phyloP scores from a whole-genome alignment of 139 green algal species.

The Picochlorum sp. region DNA sequence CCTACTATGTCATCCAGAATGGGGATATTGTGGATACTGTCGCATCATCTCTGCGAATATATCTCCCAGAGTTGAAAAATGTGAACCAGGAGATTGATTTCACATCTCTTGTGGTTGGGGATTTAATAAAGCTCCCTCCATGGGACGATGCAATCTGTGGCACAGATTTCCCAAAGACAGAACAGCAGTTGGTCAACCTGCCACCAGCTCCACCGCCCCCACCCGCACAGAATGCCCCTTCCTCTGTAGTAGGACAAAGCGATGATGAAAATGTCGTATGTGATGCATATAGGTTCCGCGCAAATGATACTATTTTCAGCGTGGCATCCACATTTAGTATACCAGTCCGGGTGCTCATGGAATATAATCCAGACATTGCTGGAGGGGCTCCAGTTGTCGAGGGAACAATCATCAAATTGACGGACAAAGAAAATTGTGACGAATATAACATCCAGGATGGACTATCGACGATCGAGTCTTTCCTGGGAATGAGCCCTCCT shows the following conservation, averaged over 20 bases:
- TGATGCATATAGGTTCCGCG: background rate
- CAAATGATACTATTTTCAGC: background rate
- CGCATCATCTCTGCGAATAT: slow-evolving; percentile 1
- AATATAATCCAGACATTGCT: slow-evolving; percentile 8
- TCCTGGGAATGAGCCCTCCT: background rate
- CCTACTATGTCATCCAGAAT: slow-evolving; percentile 7
- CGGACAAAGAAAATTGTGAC: background rate
- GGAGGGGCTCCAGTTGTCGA: background rate
- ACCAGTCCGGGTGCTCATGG: background rate
- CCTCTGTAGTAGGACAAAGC: background rate
- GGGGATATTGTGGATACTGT: slow-evolving; percentile 3
- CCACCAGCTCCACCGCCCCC: background rate
- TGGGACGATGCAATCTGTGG: background rate
- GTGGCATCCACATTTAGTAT: slow-evolving; percentile 8
- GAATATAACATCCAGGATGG: slow-evolving; percentile 2
- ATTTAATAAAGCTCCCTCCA: slow-evolving; percentile 5
- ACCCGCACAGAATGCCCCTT: background rate
- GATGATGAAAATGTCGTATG: background rate
- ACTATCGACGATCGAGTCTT: background rate
- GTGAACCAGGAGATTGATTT: background rate
- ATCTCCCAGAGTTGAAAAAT: background rate
- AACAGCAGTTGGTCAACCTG: background rate
- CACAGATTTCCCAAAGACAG: background rate
- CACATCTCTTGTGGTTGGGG: background rate
- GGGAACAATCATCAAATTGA: slow-evolving; percentile 6